Base-by-base conservation (phyloP, 441 rosid genomes). In the Brassica balearica region DNA sequence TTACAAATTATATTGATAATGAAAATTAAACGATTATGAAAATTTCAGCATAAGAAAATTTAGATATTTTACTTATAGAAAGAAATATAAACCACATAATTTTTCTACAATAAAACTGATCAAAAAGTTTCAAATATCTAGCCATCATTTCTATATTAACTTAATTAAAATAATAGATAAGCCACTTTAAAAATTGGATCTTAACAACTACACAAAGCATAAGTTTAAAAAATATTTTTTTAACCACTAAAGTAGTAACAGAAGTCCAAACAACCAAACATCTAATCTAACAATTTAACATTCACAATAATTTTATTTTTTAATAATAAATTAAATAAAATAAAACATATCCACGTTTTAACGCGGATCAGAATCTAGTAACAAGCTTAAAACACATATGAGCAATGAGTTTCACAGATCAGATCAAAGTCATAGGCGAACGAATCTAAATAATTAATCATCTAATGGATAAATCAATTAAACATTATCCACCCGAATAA, bases 371-470 rank as follows among this genome's bases (percentile, higher is more conserved):
- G 27, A 25, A 25, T 25, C 27, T 25, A 25, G 27, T 29, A 29
- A 71, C 71, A 56, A 71, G 62, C 6, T 59, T 60, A 77, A 72
- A 32, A 48, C 36, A 73, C 81, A 78, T 51, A 64, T 66, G 81
- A n/a, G 72, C 29, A 65, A 58, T 51, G 72, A 56, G 76, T 72
- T 77, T 58, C 72, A 43, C 68, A 71, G 56, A 58, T 38, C 58
- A 71, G 75, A 71, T 77, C 72, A 58, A 72, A 43, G 63, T 72
- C 81, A 59, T 29, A 59, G 59, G 77, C 59, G 5, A 34, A 46
- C 5, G 9, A 12, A 12, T 3, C 19, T 14, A 10, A 14, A 34
- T 34, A 6, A n/a, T 12, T 76, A 0, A 29, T 29, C 34, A 29
- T n/a, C 53, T 11, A 23, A 63, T 62, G 17, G 38, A 76, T 3